Evolutionary conservation across 140 eudicot genomes (phyloP).

Genomic region (Flaveria floridana): DNA sequence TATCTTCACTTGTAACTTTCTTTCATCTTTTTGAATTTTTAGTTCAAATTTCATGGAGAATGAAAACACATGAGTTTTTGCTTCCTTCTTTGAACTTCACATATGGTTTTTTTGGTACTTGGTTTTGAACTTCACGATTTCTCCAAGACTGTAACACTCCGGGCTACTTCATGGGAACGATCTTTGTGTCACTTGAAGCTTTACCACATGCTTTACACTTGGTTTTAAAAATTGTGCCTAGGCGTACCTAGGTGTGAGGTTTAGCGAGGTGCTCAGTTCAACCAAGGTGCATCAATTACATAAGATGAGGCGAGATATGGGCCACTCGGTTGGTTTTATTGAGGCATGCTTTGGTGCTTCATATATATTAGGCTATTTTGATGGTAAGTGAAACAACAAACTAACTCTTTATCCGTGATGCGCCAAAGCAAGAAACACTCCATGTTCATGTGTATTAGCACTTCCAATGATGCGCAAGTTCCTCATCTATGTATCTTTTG

Average conservation of each 20-base stretch:
- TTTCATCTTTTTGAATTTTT: neutral
- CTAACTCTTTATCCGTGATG: neutral
- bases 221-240: neutral
- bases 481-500: neutral
- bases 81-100: neutral
- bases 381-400: too few species aligned
- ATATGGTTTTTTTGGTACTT: too few species aligned
- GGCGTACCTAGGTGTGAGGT: neutral
- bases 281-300: neutral
- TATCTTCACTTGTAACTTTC: neutral
- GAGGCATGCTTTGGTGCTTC: too few species aligned
- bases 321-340: too few species aligned
- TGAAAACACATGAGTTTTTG: neutral
- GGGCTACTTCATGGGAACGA: neutral
- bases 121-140: neutral
- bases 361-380: too few species aligned
- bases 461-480: neutral
- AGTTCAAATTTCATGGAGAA: neutral
- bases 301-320: too few species aligned
- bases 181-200: neutral
- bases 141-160: neutral
- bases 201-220: neutral
- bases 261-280: neutral
- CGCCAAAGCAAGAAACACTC: neutral
- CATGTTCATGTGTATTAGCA: slow-evolving; percentile 4